Evolutionary conservation across 805 yeast genomes (phyloP).

Genomic region (Priceomyces medius): DNA sequence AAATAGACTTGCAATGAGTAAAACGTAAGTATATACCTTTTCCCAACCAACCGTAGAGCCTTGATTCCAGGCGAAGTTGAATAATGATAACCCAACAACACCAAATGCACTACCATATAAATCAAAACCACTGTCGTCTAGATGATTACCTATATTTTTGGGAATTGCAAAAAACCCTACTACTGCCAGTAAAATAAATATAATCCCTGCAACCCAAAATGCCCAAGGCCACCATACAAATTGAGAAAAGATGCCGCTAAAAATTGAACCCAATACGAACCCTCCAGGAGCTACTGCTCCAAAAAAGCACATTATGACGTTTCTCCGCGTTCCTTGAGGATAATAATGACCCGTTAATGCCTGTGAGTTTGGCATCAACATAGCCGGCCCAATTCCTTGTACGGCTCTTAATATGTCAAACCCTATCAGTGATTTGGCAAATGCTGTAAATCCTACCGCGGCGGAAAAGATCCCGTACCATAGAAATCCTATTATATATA

Average conservation of each 20-base stretch:
- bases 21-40: slow-evolving; percentile 53
- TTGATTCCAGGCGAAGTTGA: slow-evolving; percentile 75
- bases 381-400: slow-evolving; percentile 37
- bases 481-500: slow-evolving; percentile 25
- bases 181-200: slow-evolving; percentile 15
- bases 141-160: slow-evolving; percentile 19
- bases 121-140: slow-evolving; percentile 21
- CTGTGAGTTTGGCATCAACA: slow-evolving; percentile 33
- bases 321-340: slow-evolving; percentile 21
- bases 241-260: slow-evolving; percentile 23
- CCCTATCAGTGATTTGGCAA: slow-evolving; percentile 20
- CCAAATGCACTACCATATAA: slow-evolving; percentile 47
- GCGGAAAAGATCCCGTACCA: slow-evolving; percentile 24
- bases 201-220: slow-evolving; percentile 28
- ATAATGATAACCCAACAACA: slow-evolving; percentile 56
- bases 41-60: slow-evolving; percentile 77
- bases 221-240: slow-evolving; percentile 38
- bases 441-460: slow-evolving; percentile 27
- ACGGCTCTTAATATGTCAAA: slow-evolving; percentile 31
- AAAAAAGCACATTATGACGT: slow-evolving; percentile 26
- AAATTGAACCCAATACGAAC: slow-evolving; percentile 28
- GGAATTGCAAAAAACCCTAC: slow-evolving; percentile 27
- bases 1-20: slow-evolving; percentile 55
- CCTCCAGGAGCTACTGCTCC: slow-evolving; percentile 39
- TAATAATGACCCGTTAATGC: slow-evolving; percentile 33